Base-by-base conservation (phyloP, 2,329 filamentous ascomycete species). In the Ophiostoma himal-ulmi region DNA sequence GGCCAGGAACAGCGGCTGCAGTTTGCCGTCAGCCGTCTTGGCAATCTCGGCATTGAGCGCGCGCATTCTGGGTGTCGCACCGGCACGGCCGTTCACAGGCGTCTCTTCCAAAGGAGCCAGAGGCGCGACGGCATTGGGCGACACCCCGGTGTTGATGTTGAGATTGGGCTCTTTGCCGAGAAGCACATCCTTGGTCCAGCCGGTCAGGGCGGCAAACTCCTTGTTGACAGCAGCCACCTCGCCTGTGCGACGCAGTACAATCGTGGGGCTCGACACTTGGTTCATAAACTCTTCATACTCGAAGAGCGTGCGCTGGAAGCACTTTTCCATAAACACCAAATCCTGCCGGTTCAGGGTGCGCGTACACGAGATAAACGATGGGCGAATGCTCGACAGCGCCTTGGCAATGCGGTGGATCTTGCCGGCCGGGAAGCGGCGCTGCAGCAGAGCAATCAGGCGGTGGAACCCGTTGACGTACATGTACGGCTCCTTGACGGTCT, bases 241-340 rank as follows among this genome's bases (percentile, higher is more conserved):
- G 68, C 95, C 95, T 0, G 94, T 97, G 67, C 95, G 88, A 67
- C 95, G 89, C 77, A 93, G 96, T 36, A 98, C 92, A 71, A 99
- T 88, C 0, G 94, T 96, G 0, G 95, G 95, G 4, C 93, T 96
- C 54, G 93, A 93, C 72, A 91, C 93, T 73, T 93, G 89, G 71
- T 92, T 89, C 82, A 97, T 91, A 74, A 96, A 95, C 74, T 96
- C 93, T 77, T 98, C 93, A 76, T 96, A 96, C 78, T 97, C 93
- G 77, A 93, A 93, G 13, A 98, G 83, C 0, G 93, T 96, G 52
- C 95, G 88, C 79, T 99, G 95, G 77, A 98, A 93, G 76, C 92
- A 96, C 80, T 96, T 96, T 79, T 99, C 95, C 91, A 97, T 97
- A 79, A 98, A 97, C 30, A 99, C 89, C 37, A 98, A 83, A 79